Base-by-base conservation (phyloP, 768 basidiomycete species). In the Tulasnella sp. region DNA sequence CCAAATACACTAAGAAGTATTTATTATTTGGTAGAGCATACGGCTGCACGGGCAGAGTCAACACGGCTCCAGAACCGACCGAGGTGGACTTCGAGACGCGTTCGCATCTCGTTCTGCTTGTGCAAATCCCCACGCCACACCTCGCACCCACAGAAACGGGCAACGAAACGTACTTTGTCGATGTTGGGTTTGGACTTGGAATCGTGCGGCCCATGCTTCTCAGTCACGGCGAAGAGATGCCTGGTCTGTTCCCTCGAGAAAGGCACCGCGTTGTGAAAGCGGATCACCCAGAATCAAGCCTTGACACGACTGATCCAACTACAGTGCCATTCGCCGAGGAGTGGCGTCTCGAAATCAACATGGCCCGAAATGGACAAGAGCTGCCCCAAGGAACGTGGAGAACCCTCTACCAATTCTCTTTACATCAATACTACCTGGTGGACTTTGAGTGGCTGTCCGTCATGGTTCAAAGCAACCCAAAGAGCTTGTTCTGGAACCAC, bases 81-180 rank as follows among this genome's bases (percentile, higher is more conserved):
- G 51, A 55, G 29, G 48, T 75, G n/a, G 18, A 72, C 10, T 72
- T 77, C 70, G 42, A 29, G 29, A n/a, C 37, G 26, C 70, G 35
- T 40, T 40, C 77, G 9, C 77, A 77, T 71, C 26, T 72, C 35
- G 46, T 77, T 9, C 55, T 77, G 23, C 48, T 77, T n/a, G 77
- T 77, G 5, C 77, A 77, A 55, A 20, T 77, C 39, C 75, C 75
- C 75, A 18, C 5, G 15, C 15, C 61, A 3, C 32, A 35, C n/a
- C 61, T 67, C 32, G 32, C 61, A 67, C n/a, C 74, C 5, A 6
- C 55, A 10, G 51, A 70, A 29, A 57, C 55, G 40, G 32, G 39
- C 39, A 29, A 23, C 13, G 46, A 44, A n/a, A 77, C 77, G n/a
- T 77, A 77, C 55, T 5, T 77, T 15, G 77, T 77, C 32, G 77